phyloP scores from a whole-genome alignment of 441 rosid species.

The Erodium moschatum region DNA sequence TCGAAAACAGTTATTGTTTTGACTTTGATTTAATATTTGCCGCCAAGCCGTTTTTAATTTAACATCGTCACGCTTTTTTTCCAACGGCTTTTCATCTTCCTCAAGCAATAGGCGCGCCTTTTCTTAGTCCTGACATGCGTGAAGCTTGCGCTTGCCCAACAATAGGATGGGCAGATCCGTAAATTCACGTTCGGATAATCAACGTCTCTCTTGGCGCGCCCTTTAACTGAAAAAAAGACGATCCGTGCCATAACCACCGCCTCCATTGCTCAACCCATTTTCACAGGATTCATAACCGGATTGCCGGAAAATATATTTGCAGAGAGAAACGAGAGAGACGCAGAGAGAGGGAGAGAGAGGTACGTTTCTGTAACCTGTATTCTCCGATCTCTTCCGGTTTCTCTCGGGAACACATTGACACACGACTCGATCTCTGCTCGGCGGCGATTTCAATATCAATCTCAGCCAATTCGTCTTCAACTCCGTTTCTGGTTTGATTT shows the following conservation, averaged over 20 bases:
- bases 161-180: neutral
- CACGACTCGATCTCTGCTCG: neutral
- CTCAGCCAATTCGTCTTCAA: neutral
- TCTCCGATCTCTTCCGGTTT: neutral
- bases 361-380: neutral
- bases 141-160: neutral
- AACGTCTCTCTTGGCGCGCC: slow-evolving; percentile 7
- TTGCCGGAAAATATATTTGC: neutral
- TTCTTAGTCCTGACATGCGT: neutral
- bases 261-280: neutral
- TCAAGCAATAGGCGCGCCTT: neutral
- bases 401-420: neutral
- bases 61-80: neutral
- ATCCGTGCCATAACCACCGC: neutral
- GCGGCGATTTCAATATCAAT: neutral
- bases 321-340: slow-evolving; percentile 1
- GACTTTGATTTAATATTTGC: neutral
- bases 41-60: neutral
- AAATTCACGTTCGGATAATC: neutral
- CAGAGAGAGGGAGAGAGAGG: neutral
- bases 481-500: slow-evolving; percentile 1
- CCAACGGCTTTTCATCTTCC: slow-evolving; percentile 1
- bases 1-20: neutral
- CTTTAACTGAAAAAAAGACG: neutral
- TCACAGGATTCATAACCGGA: neutral